phyloP scores from a whole-genome alignment of 1,284 basidiomycete species.

The Limonomyces culmigenus region DNA sequence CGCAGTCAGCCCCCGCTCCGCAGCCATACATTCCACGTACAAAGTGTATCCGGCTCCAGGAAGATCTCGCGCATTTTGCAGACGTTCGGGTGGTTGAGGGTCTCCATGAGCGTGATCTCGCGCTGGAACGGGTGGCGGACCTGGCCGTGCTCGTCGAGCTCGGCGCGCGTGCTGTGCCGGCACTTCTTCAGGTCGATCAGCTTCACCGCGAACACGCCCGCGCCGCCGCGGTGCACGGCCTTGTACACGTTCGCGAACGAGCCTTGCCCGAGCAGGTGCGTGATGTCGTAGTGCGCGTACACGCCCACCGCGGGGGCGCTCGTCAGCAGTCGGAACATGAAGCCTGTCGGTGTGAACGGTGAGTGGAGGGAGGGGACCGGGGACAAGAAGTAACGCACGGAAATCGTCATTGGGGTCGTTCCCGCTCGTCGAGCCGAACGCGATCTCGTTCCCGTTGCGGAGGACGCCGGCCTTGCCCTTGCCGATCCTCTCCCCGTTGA shows the following conservation, averaged over 20 bases:
- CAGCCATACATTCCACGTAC: conserved; percentile 18
- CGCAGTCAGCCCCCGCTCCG: conserved; percentile 4
- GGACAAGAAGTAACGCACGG: conserved; percentile 18
- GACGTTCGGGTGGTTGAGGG: conserved; percentile 66
- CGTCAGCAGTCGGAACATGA: conserved; percentile 33
- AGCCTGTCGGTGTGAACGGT: conserved; percentile 16
- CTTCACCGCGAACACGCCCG: conserved; percentile 59
- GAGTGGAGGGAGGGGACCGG: background rate
- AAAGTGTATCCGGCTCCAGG: conserved; percentile 49
- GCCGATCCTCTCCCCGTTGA: conserved; percentile 53
- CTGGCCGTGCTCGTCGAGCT: conserved; percentile 5
- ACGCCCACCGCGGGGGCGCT: conserved; percentile 30
- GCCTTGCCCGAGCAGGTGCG: conserved; percentile 57
- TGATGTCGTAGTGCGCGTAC: conserved; percentile 46
- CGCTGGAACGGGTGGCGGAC: conserved; percentile 33
- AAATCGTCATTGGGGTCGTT: conserved; percentile 40
- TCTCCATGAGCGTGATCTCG: conserved; percentile 69
- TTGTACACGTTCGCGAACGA: conserved; percentile 70
- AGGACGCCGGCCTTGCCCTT: conserved; percentile 40
- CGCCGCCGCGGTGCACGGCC: conserved; percentile 40
- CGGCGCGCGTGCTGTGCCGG: conserved; percentile 1
- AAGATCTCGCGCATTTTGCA: conserved; percentile 71
- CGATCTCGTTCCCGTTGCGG: conserved; percentile 67
- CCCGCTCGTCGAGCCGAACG: conserved; percentile 44
- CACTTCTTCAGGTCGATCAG: conserved; percentile 42